Percentiles rank a stretch among this genome's conserved stretches.
Conservation (phyloP, 202 grass and related monocot genomes). For the Eragrostis tef region DNA sequence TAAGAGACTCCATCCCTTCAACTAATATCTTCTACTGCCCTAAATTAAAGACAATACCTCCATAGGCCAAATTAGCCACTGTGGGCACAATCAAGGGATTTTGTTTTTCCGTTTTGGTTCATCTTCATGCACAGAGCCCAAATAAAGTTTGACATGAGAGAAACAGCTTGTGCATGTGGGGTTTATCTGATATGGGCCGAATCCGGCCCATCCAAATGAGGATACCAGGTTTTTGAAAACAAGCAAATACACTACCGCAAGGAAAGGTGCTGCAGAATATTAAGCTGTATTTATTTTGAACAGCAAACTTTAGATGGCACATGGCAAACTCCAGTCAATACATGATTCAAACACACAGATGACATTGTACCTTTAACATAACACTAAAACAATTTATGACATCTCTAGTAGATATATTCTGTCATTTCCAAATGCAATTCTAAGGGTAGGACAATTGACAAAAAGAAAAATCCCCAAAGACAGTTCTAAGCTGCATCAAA, state of each 20-base stretch:
- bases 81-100: constrained; percentile 5
- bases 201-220: background rate
- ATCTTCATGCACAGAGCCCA: background rate
- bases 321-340: background rate
- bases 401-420: background rate
- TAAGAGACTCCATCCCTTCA: background rate
- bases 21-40: background rate
- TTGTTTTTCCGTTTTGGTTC: background rate
- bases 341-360: background rate
- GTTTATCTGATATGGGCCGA: background rate
- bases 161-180: background rate
- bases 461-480: background rate
- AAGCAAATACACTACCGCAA: background rate
- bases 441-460: background rate
- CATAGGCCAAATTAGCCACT: constrained; percentile 15
- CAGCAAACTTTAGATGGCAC: background rate
- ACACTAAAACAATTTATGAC: background rate
- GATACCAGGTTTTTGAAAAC: background rate
- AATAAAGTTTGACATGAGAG: background rate
- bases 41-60: background rate
- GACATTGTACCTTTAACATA: background rate
- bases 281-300: background rate
- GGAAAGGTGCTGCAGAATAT: background rate
- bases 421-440: background rate
- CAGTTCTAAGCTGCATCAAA: background rate